phyloP scores from a whole-genome alignment of 176 grass and related monocot species.

The Paspalum notatum region DNA sequence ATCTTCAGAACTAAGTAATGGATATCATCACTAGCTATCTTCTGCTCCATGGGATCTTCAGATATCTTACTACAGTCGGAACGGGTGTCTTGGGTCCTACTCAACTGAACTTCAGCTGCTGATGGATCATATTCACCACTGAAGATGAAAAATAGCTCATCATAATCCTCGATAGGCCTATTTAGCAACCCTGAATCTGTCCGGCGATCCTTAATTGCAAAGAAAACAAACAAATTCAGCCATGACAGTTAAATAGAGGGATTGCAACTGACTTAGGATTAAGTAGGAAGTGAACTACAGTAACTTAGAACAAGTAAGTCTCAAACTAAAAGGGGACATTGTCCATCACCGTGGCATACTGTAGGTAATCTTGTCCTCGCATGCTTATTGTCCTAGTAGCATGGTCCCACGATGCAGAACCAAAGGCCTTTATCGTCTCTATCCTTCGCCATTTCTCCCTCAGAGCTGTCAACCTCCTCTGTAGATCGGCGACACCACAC shows the following conservation, averaged over 20 bases:
- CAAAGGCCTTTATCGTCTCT: conserved; percentile 12
- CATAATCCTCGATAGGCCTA: conserved; percentile 30
- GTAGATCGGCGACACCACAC: not conserved
- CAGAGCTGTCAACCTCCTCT: conserved; percentile 19
- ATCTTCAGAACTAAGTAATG: conserved; percentile 40
- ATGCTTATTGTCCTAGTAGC: conserved; percentile 36
- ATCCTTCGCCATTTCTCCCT: conserved; percentile 25
- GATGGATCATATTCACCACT: conserved; percentile 9
- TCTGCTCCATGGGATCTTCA: not conserved
- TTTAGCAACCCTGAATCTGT: conserved; percentile 25
- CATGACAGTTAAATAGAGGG: not conserved
- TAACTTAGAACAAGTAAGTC: not conserved
- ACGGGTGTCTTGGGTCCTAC: not conserved
- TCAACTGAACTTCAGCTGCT: not conserved
- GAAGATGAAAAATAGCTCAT: conserved; percentile 21
- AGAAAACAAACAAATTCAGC: not conserved
- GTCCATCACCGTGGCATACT: conserved; percentile 11
- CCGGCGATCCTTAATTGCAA: conserved; percentile 18
- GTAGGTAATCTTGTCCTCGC: not conserved
- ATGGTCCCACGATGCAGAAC: conserved; percentile 26
- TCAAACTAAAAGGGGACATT: not conserved
- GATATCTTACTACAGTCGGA: conserved; percentile 5
- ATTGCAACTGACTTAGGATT: not conserved
- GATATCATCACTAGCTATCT: conserved; percentile 23
- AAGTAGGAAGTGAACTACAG: not conserved